A percentile compares a stretch with the other conserved stretches of the same genome.
These are phyloP conservation scores for Ophiostoma perfectum DNA, from an alignment of 2,329 filamentous ascomycete species.

Conservation along the genomic window DNA sequence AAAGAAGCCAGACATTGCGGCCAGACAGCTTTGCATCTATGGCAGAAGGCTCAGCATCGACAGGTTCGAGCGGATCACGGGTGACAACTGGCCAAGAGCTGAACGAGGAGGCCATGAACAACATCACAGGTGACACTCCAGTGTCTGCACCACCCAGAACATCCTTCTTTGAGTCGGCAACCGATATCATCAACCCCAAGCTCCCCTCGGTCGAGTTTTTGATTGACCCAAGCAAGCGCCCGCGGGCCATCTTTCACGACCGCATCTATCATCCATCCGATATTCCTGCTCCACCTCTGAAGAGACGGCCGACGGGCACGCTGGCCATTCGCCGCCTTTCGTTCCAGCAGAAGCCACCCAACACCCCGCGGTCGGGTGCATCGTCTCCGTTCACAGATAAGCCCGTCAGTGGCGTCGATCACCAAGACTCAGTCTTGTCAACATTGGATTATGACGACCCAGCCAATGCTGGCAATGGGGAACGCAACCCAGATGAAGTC, in stretches of 20 bases:
- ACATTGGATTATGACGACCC: slow-evolving; percentile 50
- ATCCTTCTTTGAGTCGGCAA: slow-evolving; percentile 90
- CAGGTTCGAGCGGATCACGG: slow-evolving; percentile 31
- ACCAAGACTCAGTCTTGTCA: slow-evolving; percentile 42
- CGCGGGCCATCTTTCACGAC: slow-evolving; percentile 93
- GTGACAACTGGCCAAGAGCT: slow-evolving; percentile 50
- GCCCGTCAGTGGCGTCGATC: slow-evolving; percentile 30
- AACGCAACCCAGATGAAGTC: slow-evolving; percentile 42
- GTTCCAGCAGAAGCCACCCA: slow-evolving; percentile 20
- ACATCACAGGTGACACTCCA: slow-evolving; percentile 34
- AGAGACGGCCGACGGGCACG: slow-evolving; percentile 40
- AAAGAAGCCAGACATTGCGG: slow-evolving; percentile 68
- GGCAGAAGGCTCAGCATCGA: slow-evolving; percentile 30
- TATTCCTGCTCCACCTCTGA: slow-evolving; percentile 74
- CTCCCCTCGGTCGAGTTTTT: slow-evolving; percentile 77
- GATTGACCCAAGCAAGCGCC: slow-evolving; percentile 72
- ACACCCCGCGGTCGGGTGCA: slow-evolving; percentile 20
- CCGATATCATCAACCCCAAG: slow-evolving; percentile 85
- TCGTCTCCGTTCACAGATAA: slow-evolving; percentile 15
- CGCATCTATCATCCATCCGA: slow-evolving; percentile 90
- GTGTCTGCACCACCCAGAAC: slow-evolving; percentile 76
- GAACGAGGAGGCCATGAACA: slow-evolving; percentile 16
- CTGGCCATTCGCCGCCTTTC: slow-evolving; percentile 31
- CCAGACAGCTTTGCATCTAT: slow-evolving; percentile 34
- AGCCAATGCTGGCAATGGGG: slow-evolving; percentile 37